Evolutionary conservation across 2,329 filamentous ascomycete species (phyloP).

Genomic region (Colletotrichum paranaense): DNA sequence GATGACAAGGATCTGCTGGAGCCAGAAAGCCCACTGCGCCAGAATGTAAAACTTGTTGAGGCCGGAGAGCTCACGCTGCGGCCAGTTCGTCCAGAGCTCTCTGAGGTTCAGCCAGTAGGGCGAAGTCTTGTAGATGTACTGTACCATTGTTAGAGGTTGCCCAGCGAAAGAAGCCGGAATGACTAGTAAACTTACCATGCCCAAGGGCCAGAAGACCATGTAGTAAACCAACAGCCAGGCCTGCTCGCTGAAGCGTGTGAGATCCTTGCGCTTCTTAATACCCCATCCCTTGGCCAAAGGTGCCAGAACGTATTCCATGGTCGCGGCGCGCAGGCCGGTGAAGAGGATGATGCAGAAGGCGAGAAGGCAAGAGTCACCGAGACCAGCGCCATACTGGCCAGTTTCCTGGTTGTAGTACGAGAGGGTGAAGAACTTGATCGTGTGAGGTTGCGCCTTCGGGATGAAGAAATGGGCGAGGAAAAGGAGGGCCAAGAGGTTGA

Average conservation of each 20-base stretch:
- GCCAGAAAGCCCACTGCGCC: slow-evolving; percentile 90
- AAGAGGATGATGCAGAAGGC: slow-evolving; percentile 84
- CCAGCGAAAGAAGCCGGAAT: background rate
- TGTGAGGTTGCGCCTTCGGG: slow-evolving; percentile 81
- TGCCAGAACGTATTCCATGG: slow-evolving; percentile 88
- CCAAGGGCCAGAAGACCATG: slow-evolving; percentile 81
- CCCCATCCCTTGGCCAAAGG: slow-evolving; percentile 81
- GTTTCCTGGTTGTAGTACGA: slow-evolving; percentile 81
- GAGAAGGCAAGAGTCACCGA: slow-evolving; percentile 83
- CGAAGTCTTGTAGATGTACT: slow-evolving; percentile 86
- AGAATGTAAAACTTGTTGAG: slow-evolving; percentile 91
- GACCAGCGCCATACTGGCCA: slow-evolving; percentile 79
- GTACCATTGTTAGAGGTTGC: slow-evolving; percentile 22
- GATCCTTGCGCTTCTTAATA: slow-evolving; percentile 79
- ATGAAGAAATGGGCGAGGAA: slow-evolving; percentile 85
- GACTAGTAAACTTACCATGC: slow-evolving; percentile 73
- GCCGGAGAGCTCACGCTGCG: slow-evolving; percentile 78
- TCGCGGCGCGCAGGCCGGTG: slow-evolving; percentile 84
- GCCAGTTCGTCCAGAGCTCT: slow-evolving; percentile 88
- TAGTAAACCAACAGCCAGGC: slow-evolving; percentile 92
- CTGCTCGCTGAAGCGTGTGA: slow-evolving; percentile 91
- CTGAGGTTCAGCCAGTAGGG: slow-evolving; percentile 81
- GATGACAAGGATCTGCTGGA: slow-evolving; percentile 94
- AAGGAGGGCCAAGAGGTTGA: slow-evolving; percentile 87
- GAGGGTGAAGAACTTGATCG: slow-evolving; percentile 88